phyloP scores from a whole-genome alignment of 805 yeast genomes.

The Metschnikowia bowlesiae region DNA sequence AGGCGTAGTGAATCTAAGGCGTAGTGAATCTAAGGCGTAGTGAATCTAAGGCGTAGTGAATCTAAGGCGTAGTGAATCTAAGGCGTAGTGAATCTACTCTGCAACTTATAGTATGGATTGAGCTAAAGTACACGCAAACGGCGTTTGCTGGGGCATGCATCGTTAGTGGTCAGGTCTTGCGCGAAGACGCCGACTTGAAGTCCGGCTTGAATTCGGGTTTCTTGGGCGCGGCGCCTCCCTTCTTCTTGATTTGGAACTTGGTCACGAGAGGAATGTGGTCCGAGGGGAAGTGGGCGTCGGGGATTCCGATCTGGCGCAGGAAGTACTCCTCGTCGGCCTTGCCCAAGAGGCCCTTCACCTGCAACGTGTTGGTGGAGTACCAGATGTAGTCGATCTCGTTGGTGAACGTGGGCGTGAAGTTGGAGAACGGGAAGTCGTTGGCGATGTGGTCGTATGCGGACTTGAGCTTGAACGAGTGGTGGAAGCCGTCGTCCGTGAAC shows the following conservation, averaged over 20 bases:
- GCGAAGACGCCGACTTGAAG: constrained; percentile 37
- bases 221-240: constrained; percentile 22
- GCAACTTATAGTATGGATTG: background rate
- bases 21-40: too few species aligned
- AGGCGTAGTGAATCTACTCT: too few species aligned
- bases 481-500: constrained; percentile 84
- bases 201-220: constrained; percentile 44
- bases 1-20: too few species aligned
- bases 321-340: constrained; percentile 76
- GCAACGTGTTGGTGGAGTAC: constrained; percentile 79
- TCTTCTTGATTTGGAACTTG: constrained; percentile 65
- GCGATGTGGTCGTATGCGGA: constrained; percentile 82
- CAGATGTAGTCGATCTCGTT: constrained; percentile 94
- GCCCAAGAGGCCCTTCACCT: constrained; percentile 83
- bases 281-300: constrained; percentile 89
- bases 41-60: too few species aligned
- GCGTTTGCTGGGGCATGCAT: constrained; percentile 3
- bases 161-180: constrained; percentile 30
- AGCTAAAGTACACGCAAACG: constrained; percentile 16
- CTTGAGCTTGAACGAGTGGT: constrained; percentile 73
- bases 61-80: too few species aligned
- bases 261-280: constrained; percentile 90
- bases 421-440: constrained; percentile 84
- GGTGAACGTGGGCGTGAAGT: constrained; percentile 88
- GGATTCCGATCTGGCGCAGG: constrained; percentile 80